Evolutionary conservation across 139 green algal genomes (phyloP), one percentile per base, ranked within the genome.

Genomic region (Raphidocelis subcapitata): DNA sequence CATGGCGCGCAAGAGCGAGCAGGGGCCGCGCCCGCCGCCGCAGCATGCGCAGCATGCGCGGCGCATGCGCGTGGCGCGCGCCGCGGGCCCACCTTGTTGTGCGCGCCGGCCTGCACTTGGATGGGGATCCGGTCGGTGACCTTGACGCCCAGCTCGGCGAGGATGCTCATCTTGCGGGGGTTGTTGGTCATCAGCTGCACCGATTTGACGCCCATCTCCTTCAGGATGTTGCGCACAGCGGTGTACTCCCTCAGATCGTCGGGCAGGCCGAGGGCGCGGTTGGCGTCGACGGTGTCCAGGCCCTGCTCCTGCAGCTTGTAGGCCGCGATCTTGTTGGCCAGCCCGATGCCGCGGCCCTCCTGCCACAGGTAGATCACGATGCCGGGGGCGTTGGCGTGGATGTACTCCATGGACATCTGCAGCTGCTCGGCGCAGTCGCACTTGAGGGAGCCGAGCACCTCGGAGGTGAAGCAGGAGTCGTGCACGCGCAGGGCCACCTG

Each of bases 321-420:
- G 0, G 94, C 94, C 41, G 94, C 94, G 24, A 98, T 97, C 65
- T 98, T 98, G 82, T 98, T 98, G 32, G 94, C 93, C 33, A 98
- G 84, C 3, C 94, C 94, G 26, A 98, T 97, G 65, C 94, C 94
- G 4, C 94, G 78, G 0, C 94, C 94, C 77, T 98, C 94, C 78
- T 98, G 94, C 81, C 97, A 92, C 73, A 98, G 70, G 80, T 98
- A 98, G 57, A 97, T 95, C 16, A 98, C 87, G 49, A 97, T 87
- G 32, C 94, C 94, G 1, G 80, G 79, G 3, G 71, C 77, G 1
- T 46, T 36, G 18, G 88, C 81, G n/a, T 89, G 79, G 60, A 97
- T 97, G 70, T 86, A 92, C 1, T 93, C 67, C 75, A 97, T 65
- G 1, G 94, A 83, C 26, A 97, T 82, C 71, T 91, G 66, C 68